Evolutionary conservation across 345 rosid genomes (phyloP), one percentile per base, ranked within the genome.

Genomic region (Trapa incisa): DNA sequence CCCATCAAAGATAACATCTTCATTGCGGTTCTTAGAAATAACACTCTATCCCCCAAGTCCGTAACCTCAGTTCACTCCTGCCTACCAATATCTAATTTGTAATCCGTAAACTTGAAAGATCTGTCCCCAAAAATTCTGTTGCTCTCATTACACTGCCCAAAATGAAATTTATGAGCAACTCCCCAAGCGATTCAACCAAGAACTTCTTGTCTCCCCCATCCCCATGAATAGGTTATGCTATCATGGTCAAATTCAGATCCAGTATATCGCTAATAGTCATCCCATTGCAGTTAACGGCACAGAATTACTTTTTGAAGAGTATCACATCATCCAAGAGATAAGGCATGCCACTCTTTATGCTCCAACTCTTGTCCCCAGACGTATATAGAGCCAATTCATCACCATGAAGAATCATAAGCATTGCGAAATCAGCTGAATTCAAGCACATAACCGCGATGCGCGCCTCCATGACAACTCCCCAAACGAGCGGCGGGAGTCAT

Each of bases 181-280:
- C 86, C 14, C 89, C 92, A 36, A 71, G 66, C 14, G 96, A 91
- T 69, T 94, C 90, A 54, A 94, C 84, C 81, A 94, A 73, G 77
- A 78, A 86, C 87, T 91, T 94, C 87, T 87, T 89, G 64, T 91
- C 96, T 47, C 96, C 97, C 13, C 96, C 97, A 75, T 81, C 97
- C 13, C 96, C 97, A 75, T 81, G 86, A 57, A 87, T 81, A 43
- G 96, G 80, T 37, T 45, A 64, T 0, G 80, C 92, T 72, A 64
- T 75, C 70, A 79, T 67, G 5, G 58, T 74, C 64, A 80, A 57
- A 11, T 68, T 65, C 37, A 78, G 52, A 68, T 75, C 72, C 65
- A 61, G 58, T 47, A 80, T 89, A 0, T 91, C 94, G 74, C 75
- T 50, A 48, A 94, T 90, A 62, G 85, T 77, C 65, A 86, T 86